Evolutionary conservation across 495 filamentous ascomycete species (phyloP).

Genomic region (Cenococcum geophilum): DNA sequence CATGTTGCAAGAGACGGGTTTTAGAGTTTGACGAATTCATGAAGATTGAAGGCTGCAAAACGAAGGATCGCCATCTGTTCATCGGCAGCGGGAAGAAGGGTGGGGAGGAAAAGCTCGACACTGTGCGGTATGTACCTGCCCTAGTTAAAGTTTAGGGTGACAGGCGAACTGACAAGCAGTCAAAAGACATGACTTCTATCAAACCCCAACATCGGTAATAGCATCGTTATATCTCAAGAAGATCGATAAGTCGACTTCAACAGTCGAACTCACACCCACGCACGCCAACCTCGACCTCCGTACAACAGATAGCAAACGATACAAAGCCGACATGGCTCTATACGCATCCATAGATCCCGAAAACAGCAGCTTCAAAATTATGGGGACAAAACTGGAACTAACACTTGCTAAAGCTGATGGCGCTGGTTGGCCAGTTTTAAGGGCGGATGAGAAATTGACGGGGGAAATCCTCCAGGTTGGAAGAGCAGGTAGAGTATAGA

Average conservation of each 20-base stretch:
- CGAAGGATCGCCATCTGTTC: conserved; percentile 76
- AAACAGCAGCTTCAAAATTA: conserved; percentile 70
- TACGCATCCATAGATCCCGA: conserved; percentile 69
- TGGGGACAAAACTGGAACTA: conserved; percentile 94
- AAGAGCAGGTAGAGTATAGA: conserved; percentile 49
- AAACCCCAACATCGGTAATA: conserved; percentile 77
- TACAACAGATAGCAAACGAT: conserved; percentile 81
- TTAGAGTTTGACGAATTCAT: conserved; percentile 97
- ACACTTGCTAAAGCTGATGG: conserved; percentile 77
- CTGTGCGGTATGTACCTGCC: conserved; percentile 55
- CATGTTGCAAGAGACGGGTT: conserved; percentile 90
- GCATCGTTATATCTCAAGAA: conserved; percentile 95
- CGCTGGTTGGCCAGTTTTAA: conserved; percentile 80
- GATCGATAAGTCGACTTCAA: conserved; percentile 74
- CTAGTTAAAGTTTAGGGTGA: neutral
- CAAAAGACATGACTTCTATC: conserved; percentile 84
- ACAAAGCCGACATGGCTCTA: conserved; percentile 64
- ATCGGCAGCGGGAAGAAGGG: conserved; percentile 68
- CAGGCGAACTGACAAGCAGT: neutral
- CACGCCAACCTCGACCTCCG: conserved; percentile 68
- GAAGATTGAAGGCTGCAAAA: conserved; percentile 84
- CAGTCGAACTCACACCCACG: conserved; percentile 56
- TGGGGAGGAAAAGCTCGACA: conserved; percentile 56
- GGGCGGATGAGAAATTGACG: conserved; percentile 70
- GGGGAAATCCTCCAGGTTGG: conserved; percentile 82